Conservation (phyloP, 805 yeast species). For the Kluyveromyces starmeri region DNA sequence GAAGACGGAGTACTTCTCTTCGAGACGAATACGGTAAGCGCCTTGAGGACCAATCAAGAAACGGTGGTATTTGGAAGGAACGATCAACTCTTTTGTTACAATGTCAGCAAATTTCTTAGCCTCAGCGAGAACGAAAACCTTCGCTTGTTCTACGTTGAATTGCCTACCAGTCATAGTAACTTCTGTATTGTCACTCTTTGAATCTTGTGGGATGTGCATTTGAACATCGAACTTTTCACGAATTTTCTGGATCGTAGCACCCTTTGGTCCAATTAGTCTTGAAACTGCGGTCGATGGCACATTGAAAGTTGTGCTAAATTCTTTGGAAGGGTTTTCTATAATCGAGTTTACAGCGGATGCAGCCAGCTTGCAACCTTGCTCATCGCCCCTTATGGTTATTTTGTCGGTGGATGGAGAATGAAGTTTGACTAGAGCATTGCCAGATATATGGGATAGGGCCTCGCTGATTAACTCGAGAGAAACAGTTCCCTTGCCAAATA, state of each 20-base stretch:
- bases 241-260: constrained; percentile 59
- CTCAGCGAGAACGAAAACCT: constrained; percentile 44
- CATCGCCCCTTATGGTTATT: constrained; percentile 62
- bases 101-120: constrained; percentile 82
- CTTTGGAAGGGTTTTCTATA: constrained; percentile 20
- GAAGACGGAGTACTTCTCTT: constrained; percentile 75
- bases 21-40: constrained; percentile 70
- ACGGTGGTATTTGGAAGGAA: constrained; percentile 74
- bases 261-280: constrained; percentile 84
- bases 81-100: constrained; percentile 47
- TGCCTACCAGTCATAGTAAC: constrained; percentile 69
- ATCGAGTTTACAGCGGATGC: constrained; percentile 31
- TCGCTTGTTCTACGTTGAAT: constrained; percentile 68
- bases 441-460: constrained; percentile 30
- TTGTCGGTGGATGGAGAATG: constrained; percentile 42
- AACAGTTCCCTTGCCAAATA: constrained; percentile 13
- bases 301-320: constrained; percentile 35
- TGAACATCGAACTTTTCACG: constrained; percentile 67
- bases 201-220: constrained; percentile 61
- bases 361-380: constrained; percentile 42
- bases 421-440: constrained; percentile 40
- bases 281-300: constrained; percentile 64
- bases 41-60: constrained; percentile 80
- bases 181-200: constrained; percentile 33
- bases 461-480: constrained; percentile 22